Evolutionary conservation across 2,329 filamentous ascomycete species (phyloP).

Genomic region (Penicillium janthinellum): DNA sequence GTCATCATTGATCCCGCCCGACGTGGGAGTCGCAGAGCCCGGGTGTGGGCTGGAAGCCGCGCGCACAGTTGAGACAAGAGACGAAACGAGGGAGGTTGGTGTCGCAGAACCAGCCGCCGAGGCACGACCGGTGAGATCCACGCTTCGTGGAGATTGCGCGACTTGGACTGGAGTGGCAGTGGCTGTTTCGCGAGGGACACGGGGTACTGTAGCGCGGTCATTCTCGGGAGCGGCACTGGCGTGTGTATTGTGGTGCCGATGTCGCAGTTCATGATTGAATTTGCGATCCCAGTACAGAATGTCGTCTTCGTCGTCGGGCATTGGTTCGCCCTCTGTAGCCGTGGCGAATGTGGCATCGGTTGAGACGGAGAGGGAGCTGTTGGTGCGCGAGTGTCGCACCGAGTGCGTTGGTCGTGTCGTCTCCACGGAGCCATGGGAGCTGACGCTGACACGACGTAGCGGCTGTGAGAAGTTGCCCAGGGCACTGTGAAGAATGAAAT

Average conservation of each 20-base stretch:
- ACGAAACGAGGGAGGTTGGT: conserved; percentile 34
- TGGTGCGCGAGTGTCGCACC: conserved; percentile 50
- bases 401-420: conserved; percentile 48
- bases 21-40: conserved; percentile 18
- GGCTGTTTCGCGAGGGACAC: conserved; percentile 17
- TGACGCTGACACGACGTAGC: conserved; percentile 36
- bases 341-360: conserved; percentile 66
- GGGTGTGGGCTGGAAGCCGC: conserved; percentile 35
- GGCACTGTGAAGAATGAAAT: conserved; percentile 92
- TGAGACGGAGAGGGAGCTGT: conserved; percentile 62
- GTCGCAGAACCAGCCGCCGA: conserved; percentile 34
- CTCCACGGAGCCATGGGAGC: conserved; percentile 53
- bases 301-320: conserved; percentile 42
- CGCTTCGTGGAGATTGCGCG: conserved; percentile 18
- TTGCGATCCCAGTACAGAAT: conserved; percentile 42
- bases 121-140: conserved; percentile 31
- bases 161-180: conserved; percentile 8
- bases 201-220: conserved; percentile 27
- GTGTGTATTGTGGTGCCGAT: conserved; percentile 25
- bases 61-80: conserved; percentile 44
- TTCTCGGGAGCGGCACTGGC: conserved; percentile 18
- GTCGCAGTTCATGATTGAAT: conserved; percentile 38
- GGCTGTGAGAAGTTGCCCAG: conserved; percentile 64
- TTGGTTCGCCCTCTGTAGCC: conserved; percentile 55
- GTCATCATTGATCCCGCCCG: conserved; percentile 50